Percentiles rank a stretch among this genome's conserved stretches.
These are phyloP conservation scores for Aspergillus intermedius DNA, from an alignment of 2,329 filamentous ascomycete species.

Conservation along the genomic window DNA sequence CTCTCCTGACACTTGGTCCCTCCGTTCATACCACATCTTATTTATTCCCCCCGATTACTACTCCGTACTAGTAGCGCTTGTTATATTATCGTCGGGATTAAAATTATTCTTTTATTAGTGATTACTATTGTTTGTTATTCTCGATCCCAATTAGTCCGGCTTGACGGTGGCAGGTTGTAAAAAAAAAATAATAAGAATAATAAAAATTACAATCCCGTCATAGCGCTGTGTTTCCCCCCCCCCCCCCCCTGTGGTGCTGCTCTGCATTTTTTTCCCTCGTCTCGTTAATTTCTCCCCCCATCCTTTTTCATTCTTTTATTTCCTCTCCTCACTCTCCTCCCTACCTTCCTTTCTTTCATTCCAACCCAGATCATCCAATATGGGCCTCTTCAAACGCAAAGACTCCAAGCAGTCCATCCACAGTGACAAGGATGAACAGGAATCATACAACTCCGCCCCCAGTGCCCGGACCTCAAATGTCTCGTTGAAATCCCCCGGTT, in stretches of 20 bases:
- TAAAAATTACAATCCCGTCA: constrained; percentile 1
- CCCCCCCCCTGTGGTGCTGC: too few relatives aligned
- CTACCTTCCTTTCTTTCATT: background rate
- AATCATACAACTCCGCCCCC: constrained; percentile 36
- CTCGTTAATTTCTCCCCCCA: constrained; percentile 1
- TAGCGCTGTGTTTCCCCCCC: background rate
- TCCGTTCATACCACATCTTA: background rate
- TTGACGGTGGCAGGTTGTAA: background rate
- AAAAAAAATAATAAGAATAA: background rate
- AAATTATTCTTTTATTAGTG: background rate
- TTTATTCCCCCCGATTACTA: background rate
- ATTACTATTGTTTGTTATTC: background rate
- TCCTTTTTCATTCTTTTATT: constrained; percentile 9
- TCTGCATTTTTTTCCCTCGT: background rate
- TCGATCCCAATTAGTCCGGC: background rate
- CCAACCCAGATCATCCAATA: constrained; percentile 8
- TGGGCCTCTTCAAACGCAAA: constrained; percentile 44
- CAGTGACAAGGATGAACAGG: constrained; percentile 34
- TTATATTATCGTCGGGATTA: background rate
- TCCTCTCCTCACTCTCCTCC: constrained; percentile 9
- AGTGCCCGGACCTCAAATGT: constrained; percentile 40
- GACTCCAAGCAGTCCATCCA: constrained; percentile 36
- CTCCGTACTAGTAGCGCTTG: background rate
- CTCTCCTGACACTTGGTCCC: background rate
- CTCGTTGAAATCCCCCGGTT: constrained; percentile 46